Percentiles rank a stretch among this genome's conserved stretches.
Evolutionary conservation across 768 basidiomycete species (phyloP).

Genomic region (Phallus indusiatus): DNA sequence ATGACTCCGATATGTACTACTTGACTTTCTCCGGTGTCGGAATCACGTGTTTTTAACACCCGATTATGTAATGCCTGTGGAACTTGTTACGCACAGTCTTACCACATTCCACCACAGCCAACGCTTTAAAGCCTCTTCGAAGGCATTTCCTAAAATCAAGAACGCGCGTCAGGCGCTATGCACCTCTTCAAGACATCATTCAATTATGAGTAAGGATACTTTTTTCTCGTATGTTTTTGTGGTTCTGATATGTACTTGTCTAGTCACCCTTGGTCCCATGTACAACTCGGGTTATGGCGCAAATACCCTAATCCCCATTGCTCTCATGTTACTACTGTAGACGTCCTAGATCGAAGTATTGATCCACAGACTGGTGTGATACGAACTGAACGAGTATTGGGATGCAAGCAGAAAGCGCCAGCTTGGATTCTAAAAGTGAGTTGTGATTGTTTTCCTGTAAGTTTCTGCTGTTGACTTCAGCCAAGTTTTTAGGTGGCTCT

Average conservation of each 20-base stretch:
- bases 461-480: conserved; percentile 7
- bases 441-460: conserved; percentile 5
- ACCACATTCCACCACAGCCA: neutral
- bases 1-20: neutral
- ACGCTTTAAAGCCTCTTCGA: neutral
- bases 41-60: neutral
- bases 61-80: too few species aligned
- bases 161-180: conserved; percentile 33
- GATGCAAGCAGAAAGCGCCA: conserved; percentile 89
- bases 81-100: too few species aligned
- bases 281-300: conserved; percentile 87
- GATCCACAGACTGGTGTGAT: conserved; percentile 81
- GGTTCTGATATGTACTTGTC: conserved; percentile 12
- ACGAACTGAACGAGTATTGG: conserved; percentile 81
- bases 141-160: neutral
- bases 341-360: conserved; percentile 77
- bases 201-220: conserved; percentile 60
- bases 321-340: conserved; percentile 78
- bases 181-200: conserved; percentile 83
- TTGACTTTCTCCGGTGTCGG: neutral
- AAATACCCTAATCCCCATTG: conserved; percentile 95
- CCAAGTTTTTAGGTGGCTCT: conserved; percentile 80
- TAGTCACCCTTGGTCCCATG: conserved; percentile 87
- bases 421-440: conserved; percentile 87
- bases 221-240: conserved; percentile 9